Conservation (phyloP, 78 protist species). For the slime mould (Dictyostelium discoideum) region dicty_2.7 NC_007090.3:3281001-3281500, state of each 20-base stretch:
- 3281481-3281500: not conserved
- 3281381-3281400: too few species aligned
- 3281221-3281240: not conserved
- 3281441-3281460: not conserved
- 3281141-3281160: not conserved
- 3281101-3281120: not conserved
- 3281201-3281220: not conserved
- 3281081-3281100: not conserved
- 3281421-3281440: not conserved
- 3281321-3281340: too few species aligned
- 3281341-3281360: too few species aligned
- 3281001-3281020: not conserved
- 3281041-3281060: not conserved
- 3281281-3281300: too few species aligned
- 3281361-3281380: too few species aligned
- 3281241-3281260: not conserved
- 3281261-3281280: not conserved
- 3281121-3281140: not conserved
- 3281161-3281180: not conserved
- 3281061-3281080: not conserved
- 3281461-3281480: not conserved
- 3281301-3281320: too few species aligned
- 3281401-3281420: not conserved
- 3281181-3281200: not conserved
- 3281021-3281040: not conserved